Evolutionary conservation across 106 monocot species (phyloP).

Genomic region (Phalaenopsis equestris): DNA sequence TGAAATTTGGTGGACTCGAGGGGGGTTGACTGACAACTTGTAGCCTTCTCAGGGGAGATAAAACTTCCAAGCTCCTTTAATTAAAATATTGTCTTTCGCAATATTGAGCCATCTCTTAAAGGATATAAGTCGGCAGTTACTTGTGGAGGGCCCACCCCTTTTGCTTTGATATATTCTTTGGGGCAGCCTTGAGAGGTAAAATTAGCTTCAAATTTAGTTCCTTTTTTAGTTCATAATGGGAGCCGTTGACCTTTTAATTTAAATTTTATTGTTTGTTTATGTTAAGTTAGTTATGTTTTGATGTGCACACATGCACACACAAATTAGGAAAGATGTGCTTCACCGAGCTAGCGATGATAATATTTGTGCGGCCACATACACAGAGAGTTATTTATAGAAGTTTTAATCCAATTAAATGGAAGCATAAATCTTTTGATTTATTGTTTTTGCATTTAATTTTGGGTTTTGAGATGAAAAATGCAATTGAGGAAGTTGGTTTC

Average conservation of each 20-base stretch:
- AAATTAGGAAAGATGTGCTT: no score
- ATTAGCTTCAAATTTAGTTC: background rate
- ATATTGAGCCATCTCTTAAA: background rate
- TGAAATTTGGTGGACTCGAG: background rate
- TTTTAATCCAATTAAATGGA: no score
- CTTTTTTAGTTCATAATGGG: background rate
- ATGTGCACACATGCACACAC: no score
- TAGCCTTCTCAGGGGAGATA: background rate
- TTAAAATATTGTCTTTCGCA: background rate
- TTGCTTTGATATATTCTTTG: background rate
- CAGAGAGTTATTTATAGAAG: no score
- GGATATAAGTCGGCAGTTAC: background rate
- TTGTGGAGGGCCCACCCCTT: constrained; percentile 1
- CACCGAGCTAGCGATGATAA: no score
- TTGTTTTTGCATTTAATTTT: no score
- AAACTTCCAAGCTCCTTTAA: background rate
- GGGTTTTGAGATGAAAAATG: no score
- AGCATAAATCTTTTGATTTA: no score
- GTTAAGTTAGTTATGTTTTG: background rate
- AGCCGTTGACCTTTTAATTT: no score
- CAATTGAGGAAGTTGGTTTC: no score
- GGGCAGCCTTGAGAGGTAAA: constrained; percentile 1
- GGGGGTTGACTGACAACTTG: background rate
- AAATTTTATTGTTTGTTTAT: background rate
- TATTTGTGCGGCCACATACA: no score